Conservation (phyloP, 805 yeast genomes). For the Ogataea polymorpha region DNA sequence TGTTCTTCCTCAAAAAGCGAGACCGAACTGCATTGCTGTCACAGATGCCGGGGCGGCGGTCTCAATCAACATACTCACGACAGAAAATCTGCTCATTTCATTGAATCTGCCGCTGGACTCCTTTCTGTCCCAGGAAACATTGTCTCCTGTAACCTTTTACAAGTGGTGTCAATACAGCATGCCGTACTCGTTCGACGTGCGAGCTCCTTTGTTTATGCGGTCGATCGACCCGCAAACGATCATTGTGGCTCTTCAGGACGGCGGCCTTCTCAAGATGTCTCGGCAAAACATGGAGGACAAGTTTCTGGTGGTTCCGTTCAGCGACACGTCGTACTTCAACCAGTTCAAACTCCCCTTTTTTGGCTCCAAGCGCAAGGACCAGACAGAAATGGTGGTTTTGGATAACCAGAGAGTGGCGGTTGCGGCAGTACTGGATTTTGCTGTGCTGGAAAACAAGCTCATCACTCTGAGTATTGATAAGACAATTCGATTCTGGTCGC, state of each 20-base stretch:
- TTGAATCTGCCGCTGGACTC: constrained; percentile 41
- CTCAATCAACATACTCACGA: constrained; percentile 54
- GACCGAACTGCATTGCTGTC: constrained; percentile 37
- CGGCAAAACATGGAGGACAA: constrained; percentile 27
- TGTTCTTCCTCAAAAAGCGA: constrained; percentile 37
- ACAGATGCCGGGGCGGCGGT: constrained; percentile 32
- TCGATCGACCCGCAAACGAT: constrained; percentile 43
- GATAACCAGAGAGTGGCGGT: constrained; percentile 22
- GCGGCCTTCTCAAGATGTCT: constrained; percentile 62
- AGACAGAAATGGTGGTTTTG: constrained; percentile 16
- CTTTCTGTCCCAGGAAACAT: constrained; percentile 34
- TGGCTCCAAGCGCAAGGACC: constrained; percentile 8
- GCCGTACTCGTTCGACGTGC: constrained; percentile 61
- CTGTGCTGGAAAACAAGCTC: constrained; percentile 12
- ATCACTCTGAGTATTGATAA: constrained; percentile 53
- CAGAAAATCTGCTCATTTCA: constrained; percentile 50
- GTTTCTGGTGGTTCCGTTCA: constrained; percentile 39
- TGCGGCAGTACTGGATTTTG: constrained; percentile 22
- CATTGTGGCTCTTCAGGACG: constrained; percentile 68
- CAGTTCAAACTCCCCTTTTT: constrained; percentile 31
- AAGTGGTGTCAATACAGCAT: constrained; percentile 68
- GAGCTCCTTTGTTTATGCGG: constrained; percentile 52
- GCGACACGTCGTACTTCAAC: constrained; percentile 47
- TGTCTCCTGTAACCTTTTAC: constrained; percentile 29
- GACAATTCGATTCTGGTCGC: constrained; percentile 58